Evolutionary conservation across 2,329 filamentous ascomycete genomes (phyloP), one percentile per base, ranked within the genome.

Genomic region (Ophiostoma sp.): DNA sequence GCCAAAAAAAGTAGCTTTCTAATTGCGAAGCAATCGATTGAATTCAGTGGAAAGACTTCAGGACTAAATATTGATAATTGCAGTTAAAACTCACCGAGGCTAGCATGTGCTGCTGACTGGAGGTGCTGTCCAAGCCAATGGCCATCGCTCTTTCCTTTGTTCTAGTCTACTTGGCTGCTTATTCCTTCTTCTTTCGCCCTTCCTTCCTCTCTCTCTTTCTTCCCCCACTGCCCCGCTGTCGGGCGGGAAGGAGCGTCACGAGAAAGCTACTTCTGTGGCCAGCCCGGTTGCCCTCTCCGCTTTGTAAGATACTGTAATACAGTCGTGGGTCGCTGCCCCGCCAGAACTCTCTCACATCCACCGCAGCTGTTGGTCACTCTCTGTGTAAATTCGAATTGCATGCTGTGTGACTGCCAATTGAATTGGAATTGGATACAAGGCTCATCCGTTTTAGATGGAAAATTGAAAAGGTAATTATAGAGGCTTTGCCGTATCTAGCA

Each of bases 101-200:
- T 11, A 13, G 52, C n/a, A 27, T 57, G 52, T 57, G 52, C 52
- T 57, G 52, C 52, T 57, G n/a, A 57, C 52, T 57, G 52, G 4
- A 57, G n/a, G 8, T 57, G 10, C 4, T n/a, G 17, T 4, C 52
- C 8, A 57, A 57, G 23, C 23, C 27, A 23, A 11, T 57, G 52
- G 4, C 44, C 44, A 48, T 48, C 52, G 52, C 52, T 57, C 52
- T 57, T 57, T 57, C 52, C 52, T 57, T 57, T 57, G 52, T 57
- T 57, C 23, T 48, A 5, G 52, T 27, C 10, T 15, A 10, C 6
- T 11, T 57, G 10, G 4, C 17, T 27, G 10, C 52, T 57, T 54
- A 6, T 31, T 31, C 13, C 23, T 15, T 62, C 57, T 62, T 33
- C 27, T 33, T 35, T 33, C 23, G 52, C 27, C 13, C n/a, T 57